Evolutionary conservation across 257 asterid genomes (phyloP).

Genomic region (Jaltomata sinuosa): DNA sequence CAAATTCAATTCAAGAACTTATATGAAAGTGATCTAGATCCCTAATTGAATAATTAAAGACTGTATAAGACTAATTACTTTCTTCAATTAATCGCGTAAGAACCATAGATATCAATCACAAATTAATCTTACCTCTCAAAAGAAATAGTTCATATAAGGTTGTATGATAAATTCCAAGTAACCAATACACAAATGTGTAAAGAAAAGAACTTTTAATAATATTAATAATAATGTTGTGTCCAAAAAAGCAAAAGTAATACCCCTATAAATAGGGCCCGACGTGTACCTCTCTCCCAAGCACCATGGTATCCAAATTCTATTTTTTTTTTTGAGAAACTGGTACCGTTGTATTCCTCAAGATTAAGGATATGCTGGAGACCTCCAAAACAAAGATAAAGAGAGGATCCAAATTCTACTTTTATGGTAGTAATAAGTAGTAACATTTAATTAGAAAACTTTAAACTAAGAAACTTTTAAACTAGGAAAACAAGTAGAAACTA

Average conservation of each 20-base stretch:
- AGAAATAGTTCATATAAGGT: background rate
- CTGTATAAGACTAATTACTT: background rate
- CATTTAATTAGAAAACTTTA: background rate
- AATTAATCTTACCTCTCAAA: background rate
- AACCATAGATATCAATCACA: background rate
- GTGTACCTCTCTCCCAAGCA: background rate
- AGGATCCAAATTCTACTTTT: background rate
- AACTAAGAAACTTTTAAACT: background rate
- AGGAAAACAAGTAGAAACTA: background rate
- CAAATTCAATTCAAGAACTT: background rate
- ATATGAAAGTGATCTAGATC: background rate
- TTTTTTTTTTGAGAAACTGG: too few relatives aligned
- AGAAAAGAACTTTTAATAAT: background rate
- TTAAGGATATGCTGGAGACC: too few relatives aligned
- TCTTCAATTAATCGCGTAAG: background rate
- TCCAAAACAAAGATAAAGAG: too few relatives aligned
- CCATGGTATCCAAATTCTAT: background rate
- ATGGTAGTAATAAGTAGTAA: background rate
- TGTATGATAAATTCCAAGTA: background rate
- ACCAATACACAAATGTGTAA: background rate
- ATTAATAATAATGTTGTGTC: background rate
- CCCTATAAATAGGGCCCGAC: background rate
- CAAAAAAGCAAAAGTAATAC: background rate
- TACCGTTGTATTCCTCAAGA: too few relatives aligned
- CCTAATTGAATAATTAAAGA: background rate